These are phyloP conservation scores for Mycena vitilis DNA, from an alignment of 768 basidiomycete genomes.

Conservation along the genomic window DNA sequence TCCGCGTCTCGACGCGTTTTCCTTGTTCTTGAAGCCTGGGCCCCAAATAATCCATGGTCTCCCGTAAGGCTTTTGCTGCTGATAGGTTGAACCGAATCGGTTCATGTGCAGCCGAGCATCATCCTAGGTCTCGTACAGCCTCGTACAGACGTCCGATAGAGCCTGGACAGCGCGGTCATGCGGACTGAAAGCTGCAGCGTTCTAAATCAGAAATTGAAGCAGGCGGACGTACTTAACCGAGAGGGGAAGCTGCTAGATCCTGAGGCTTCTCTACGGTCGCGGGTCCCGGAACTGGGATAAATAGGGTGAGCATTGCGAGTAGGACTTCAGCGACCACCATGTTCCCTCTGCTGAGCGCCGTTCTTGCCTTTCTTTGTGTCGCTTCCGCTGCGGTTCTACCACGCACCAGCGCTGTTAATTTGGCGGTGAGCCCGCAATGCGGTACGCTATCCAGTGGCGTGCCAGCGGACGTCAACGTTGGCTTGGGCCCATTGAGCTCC, in stretches of 20 bases:
- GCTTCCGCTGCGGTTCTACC: constrained; percentile 39
- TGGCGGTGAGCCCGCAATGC: constrained; percentile 61
- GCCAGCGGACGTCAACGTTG: constrained; percentile 58
- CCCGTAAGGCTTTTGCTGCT: neutral
- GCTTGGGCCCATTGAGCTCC: constrained; percentile 47
- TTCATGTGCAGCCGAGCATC: neutral
- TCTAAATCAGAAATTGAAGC: too few species aligned
- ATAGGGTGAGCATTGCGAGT: constrained; percentile 21
- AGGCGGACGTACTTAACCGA: too few species aligned
- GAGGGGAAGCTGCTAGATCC: neutral
- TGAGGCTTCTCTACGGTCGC: too few species aligned
- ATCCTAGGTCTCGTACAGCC: neutral
- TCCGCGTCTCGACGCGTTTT: too few species aligned
- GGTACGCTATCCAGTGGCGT: constrained; percentile 51
- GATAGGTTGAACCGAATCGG: neutral
- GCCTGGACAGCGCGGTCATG: constrained; percentile 6
- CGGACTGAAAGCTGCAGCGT: constrained; percentile 1
- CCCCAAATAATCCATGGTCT: neutral
- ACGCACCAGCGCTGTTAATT: constrained; percentile 39
- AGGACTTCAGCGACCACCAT: constrained; percentile 16
- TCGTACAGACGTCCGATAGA: too few species aligned
- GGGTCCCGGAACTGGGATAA: constrained; percentile 36
- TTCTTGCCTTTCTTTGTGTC: constrained; percentile 38
- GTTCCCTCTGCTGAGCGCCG: constrained; percentile 33
- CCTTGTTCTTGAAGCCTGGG: neutral